phyloP scores from a whole-genome alignment of 805 yeast genomes.

The Zygosaccharomyces gambellarensis region DNA sequence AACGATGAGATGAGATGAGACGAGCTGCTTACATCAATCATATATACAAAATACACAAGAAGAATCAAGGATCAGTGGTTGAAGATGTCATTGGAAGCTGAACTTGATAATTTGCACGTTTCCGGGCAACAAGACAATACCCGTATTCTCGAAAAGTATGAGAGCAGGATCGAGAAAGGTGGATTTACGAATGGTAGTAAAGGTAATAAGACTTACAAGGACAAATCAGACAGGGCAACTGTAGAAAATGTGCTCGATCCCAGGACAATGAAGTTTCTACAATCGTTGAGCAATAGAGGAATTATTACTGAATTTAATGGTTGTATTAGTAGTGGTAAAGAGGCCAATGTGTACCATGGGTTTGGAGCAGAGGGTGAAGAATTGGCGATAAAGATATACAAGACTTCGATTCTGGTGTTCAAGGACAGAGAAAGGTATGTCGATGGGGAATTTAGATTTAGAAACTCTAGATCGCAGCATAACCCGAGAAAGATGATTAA shows the following conservation, averaged over 20 bases:
- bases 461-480: conserved; percentile 78
- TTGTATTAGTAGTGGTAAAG: conserved; percentile 94
- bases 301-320: conserved; percentile 84
- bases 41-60: background rate
- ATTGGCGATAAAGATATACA: conserved; percentile 88
- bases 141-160: conserved; percentile 55
- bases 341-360: conserved; percentile 96
- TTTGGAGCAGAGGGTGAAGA: conserved; percentile 44
- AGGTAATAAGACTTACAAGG: conserved; percentile 56
- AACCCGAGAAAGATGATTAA: conserved; percentile 97
- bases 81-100: conserved; percentile 24
- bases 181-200: conserved; percentile 49
- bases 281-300: conserved; percentile 78
- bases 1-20: conserved; percentile 14
- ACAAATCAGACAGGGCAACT: conserved; percentile 91
- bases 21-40: background rate
- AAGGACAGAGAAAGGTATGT: conserved; percentile 95
- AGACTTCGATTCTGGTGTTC: conserved; percentile 94
- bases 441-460: conserved; percentile 89
- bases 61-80: background rate
- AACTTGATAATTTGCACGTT: conserved; percentile 18
- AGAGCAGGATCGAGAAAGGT: conserved; percentile 61
- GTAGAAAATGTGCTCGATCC: conserved; percentile 97
- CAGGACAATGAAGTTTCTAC: conserved; percentile 77
- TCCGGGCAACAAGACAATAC: conserved; percentile 37